Percentiles rank a stretch among this genome's conserved stretches.
phyloP scores from a whole-genome alignment of 2,329 filamentous ascomycete genomes.

The Zalaria sp. region DNA sequence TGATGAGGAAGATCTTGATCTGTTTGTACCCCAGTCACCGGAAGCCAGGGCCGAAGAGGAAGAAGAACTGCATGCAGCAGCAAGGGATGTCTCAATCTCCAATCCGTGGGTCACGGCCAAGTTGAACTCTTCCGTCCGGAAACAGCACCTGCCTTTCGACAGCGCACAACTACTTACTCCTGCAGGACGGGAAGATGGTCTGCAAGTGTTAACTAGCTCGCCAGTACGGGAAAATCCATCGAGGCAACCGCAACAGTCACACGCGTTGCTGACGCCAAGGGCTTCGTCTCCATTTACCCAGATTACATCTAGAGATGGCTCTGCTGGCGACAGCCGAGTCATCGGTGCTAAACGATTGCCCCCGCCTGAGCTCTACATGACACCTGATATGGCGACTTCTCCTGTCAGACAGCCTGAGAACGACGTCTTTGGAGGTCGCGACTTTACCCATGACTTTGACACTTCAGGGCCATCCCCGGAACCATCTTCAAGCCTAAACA shows the following conservation, averaged over 20 bases:
- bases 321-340: too few species aligned
- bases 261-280: constrained; percentile 14
- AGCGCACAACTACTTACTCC: constrained; percentile 3
- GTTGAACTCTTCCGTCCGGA: constrained; percentile 23
- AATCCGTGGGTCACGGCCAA: constrained; percentile 38
- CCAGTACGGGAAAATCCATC: constrained; percentile 1
- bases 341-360: too few species aligned
- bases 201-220: not conserved
- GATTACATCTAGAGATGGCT: too few species aligned
- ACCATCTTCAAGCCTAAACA: not conserved
- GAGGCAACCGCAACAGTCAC: not conserved
- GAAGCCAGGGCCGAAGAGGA: constrained; percentile 12
- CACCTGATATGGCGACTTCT: too few species aligned
- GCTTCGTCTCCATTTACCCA: constrained; percentile 13
- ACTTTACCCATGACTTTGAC: too few species aligned
- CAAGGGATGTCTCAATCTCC: constrained; percentile 19
- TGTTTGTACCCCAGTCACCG: constrained; percentile 1
- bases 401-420: too few species aligned
- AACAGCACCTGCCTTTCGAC: constrained; percentile 6
- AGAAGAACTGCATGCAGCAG: constrained; percentile 17
- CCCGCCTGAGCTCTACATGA: too few species aligned
- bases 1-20: constrained; percentile 19
- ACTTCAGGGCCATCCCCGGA: too few species aligned
- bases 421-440: too few species aligned
- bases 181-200: not conserved